Conservation (phyloP, 306 rosid species). For the Rosa chinensis region DNA sequence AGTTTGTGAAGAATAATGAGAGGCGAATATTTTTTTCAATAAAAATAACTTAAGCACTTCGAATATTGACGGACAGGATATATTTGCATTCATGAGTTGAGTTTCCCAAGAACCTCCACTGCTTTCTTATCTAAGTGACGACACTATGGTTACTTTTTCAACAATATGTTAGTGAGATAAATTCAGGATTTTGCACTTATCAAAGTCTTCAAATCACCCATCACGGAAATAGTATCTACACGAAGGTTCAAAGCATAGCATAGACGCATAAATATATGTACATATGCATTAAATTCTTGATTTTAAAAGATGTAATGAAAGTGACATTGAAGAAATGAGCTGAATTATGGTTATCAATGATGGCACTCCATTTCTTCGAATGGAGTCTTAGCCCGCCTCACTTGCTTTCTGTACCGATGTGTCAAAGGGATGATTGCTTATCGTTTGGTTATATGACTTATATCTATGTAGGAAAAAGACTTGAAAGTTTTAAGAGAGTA, state of each 20-base stretch:
- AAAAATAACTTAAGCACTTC: neutral
- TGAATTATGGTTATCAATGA: neutral
- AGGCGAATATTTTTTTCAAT: neutral
- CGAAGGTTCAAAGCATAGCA: neutral
- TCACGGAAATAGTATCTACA: neutral
- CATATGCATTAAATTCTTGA: neutral
- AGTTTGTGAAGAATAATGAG: neutral
- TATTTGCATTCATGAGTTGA: neutral
- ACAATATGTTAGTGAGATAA: neutral
- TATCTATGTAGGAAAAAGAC: conserved; percentile 62
- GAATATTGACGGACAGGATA: neutral
- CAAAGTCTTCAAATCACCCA: neutral
- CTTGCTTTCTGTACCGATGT: neutral
- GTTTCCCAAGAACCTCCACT: neutral
- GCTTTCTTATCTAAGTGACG: neutral
- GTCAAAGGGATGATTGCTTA: neutral
- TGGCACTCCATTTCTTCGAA: neutral
- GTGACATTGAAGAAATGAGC: neutral
- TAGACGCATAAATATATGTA: neutral
- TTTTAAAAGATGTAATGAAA: neutral
- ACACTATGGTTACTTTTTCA: neutral
- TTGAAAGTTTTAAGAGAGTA: conserved; percentile 52
- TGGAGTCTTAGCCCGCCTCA: too few species aligned
- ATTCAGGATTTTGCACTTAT: neutral
- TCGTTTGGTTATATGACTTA: neutral